A percentile compares a stretch with the other conserved stretches of the same genome.
Conservation (phyloP, 2,329 filamentous ascomycete species). For the Trichoderma sp. region DNA sequence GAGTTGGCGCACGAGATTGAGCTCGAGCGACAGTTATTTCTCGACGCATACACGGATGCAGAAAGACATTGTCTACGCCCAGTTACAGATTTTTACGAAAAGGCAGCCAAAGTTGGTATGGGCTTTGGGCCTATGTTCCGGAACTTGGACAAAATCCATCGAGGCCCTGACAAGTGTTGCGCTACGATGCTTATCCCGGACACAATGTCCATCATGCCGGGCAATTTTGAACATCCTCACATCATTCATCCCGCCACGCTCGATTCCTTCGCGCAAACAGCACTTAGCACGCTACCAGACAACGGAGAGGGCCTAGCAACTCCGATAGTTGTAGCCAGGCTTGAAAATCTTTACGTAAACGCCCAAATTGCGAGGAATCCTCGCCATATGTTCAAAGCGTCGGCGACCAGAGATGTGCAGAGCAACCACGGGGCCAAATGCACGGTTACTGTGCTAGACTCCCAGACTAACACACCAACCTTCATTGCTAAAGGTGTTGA, state of each 20-base stretch:
- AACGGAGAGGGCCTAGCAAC: background rate
- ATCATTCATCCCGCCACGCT: conserved; percentile 2
- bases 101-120: no score
- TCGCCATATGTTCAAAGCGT: background rate
- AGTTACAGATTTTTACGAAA: no score
- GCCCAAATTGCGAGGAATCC: background rate
- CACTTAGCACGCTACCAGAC: background rate
- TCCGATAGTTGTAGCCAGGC: background rate
- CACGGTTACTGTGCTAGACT: background rate
- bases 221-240: background rate
- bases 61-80: no score
- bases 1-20: no score
- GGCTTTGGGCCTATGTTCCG: no score
- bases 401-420: background rate
- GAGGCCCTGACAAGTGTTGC: background rate
- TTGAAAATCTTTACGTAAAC: background rate
- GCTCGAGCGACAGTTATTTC: no score
- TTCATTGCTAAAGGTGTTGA: background rate
- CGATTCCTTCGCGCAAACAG: background rate
- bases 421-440: background rate
- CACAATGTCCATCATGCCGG: conserved; percentile 4
- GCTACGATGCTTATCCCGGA: background rate
- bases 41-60: no score
- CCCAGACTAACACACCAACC: background rate
- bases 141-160: background rate